A percentile compares a stretch with the other conserved stretches of the same genome.
Evolutionary conservation across 768 basidiomycete genomes (phyloP).

Genomic region (Lepiota subincarnata): DNA sequence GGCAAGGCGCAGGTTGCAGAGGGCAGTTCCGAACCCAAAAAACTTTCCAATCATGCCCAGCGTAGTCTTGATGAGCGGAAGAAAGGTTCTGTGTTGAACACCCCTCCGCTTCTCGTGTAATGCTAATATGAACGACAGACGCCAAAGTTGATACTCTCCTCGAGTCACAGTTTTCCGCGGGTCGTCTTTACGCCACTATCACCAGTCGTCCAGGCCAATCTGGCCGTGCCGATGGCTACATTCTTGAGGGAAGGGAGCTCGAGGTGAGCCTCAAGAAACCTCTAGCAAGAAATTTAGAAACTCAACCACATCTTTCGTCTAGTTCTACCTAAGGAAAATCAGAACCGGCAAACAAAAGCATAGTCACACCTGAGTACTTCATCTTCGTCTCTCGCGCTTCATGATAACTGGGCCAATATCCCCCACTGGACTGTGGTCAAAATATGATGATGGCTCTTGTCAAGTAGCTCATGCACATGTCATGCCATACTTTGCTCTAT

Average conservation of each 20-base stretch:
- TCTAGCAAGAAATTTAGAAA: too few relatives aligned
- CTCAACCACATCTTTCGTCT: not conserved
- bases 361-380: slow-evolving; percentile 44
- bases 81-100: slow-evolving; percentile 56
- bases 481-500: slow-evolving; percentile 1
- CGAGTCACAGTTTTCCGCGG: slow-evolving; percentile 87
- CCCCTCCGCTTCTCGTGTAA: not conserved
- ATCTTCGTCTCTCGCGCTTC: slow-evolving; percentile 11
- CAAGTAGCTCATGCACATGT: slow-evolving; percentile 3
- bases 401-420: slow-evolving; percentile 9
- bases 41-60: slow-evolving; percentile 87
- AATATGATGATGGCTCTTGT: slow-evolving; percentile 8
- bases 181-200: slow-evolving; percentile 92
- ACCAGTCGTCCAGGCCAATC: slow-evolving; percentile 96
- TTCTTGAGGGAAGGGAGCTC: slow-evolving; percentile 97
- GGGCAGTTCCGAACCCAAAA: slow-evolving; percentile 51
- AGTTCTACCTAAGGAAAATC: slow-evolving; percentile 96
- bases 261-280: slow-evolving; percentile 54
- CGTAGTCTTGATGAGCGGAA: slow-evolving; percentile 86
- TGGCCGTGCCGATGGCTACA: slow-evolving; percentile 94
- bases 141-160: slow-evolving; percentile 90
- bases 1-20: slow-evolving; percentile 56
- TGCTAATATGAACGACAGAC: slow-evolving; percentile 37
- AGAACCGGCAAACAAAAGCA: slow-evolving; percentile 95
- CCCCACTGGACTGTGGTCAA: slow-evolving; percentile 19